phyloP scores from a whole-genome alignment of 1,284 basidiomycete species.

The Trichosporon asahii region DNA sequence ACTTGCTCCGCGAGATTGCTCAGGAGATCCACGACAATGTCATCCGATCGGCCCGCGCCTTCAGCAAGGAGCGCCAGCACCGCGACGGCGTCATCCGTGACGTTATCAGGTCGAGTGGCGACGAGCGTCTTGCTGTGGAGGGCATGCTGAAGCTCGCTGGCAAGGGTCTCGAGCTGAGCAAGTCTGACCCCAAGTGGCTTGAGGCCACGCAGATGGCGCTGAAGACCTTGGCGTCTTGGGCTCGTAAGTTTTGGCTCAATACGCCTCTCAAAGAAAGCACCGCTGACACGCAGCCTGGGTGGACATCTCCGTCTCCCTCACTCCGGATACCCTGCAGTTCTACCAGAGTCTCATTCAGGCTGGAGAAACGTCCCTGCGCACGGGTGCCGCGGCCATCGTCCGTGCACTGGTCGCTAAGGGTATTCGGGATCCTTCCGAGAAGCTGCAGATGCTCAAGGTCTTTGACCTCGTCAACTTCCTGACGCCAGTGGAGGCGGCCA shows the following conservation, averaged over 20 bases:
- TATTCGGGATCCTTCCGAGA: constrained; percentile 85
- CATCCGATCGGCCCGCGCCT: constrained; percentile 72
- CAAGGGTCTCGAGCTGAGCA: constrained; percentile 63
- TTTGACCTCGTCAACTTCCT: constrained; percentile 79
- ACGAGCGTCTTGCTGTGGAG: constrained; percentile 82
- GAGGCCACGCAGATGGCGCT: constrained; percentile 87
- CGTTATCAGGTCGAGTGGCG: constrained; percentile 75
- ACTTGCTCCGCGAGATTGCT: constrained; percentile 83
- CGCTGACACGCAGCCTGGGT: constrained; percentile 74
- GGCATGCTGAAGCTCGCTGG: constrained; percentile 79
- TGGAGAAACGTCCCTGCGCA: constrained; percentile 64
- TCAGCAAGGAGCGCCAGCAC: constrained; percentile 62
- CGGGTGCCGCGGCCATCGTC: constrained; percentile 76
- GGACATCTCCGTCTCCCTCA: constrained; percentile 93
- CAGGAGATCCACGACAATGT: constrained; percentile 88
- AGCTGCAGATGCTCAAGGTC: constrained; percentile 84
- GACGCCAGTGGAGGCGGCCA: constrained; percentile 72
- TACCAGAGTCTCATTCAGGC: constrained; percentile 83
- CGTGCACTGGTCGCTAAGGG: constrained; percentile 85
- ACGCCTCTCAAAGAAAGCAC: neutral
- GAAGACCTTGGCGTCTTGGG: constrained; percentile 87
- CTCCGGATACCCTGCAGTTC: constrained; percentile 79
- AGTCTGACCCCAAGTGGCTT: constrained; percentile 57
- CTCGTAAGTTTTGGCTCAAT: constrained; percentile 62
- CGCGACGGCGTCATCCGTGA: constrained; percentile 82